phyloP scores from a whole-genome alignment of 768 basidiomycete species.

The Kwoniella pini region DNA sequence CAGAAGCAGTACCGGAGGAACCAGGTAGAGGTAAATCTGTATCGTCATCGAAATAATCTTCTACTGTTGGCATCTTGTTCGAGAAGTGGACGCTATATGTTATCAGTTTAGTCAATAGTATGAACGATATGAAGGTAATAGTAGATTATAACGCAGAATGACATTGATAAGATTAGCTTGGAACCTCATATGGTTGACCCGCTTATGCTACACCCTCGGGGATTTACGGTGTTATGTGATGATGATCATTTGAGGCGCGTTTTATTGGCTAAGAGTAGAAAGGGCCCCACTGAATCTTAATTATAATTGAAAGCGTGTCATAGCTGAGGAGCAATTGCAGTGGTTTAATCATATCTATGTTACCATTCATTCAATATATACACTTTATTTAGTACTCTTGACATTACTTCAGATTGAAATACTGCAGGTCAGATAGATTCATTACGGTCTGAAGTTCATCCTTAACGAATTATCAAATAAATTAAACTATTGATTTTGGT shows the following conservation, averaged over 20 bases:
- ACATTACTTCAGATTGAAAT: too few species aligned
- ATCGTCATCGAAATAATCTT: slow-evolving; percentile 88
- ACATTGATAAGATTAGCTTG: neutral
- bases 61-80: slow-evolving; percentile 65
- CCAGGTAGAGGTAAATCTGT: slow-evolving; percentile 82
- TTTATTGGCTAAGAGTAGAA: neutral
- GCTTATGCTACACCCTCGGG: neutral
- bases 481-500: neutral
- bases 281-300: slow-evolving; percentile 7
- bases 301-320: neutral
- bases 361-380: too few species aligned
- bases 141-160: neutral
- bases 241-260: slow-evolving; percentile 19
- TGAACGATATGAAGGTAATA: neutral
- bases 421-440: slow-evolving; percentile 3
- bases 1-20: slow-evolving; percentile 10
- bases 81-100: too few species aligned
- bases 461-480: neutral
- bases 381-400: too few species aligned
- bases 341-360: too few species aligned
- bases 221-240: slow-evolving; percentile 21
- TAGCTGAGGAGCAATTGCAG: too few species aligned
- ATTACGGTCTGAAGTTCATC: too few species aligned
- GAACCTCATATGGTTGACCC: neutral
- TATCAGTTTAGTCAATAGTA: neutral